Base-by-base conservation (phyloP, 2,329 filamentous ascomycete genomes). In the Alternaria sp. region DNA sequence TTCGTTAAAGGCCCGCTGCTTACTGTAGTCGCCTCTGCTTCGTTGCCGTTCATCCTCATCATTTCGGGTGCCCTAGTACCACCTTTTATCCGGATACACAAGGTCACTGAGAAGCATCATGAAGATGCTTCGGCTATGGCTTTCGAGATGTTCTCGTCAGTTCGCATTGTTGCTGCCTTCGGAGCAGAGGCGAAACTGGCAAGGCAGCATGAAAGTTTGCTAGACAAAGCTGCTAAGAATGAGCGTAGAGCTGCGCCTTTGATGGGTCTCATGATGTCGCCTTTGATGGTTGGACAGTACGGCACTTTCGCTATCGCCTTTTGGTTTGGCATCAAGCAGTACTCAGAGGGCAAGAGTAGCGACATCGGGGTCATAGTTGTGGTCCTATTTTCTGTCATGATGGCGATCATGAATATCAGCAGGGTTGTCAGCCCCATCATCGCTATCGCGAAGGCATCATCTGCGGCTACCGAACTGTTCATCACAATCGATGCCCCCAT, bases 1-100 rank as follows among this genome's bases (percentile, higher is more conserved):
- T 86, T 87, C 62, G 69, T 77, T 16, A 85, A 84, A 59, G 83
- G 81, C 30, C 85, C 84, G 82, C 75, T 82, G 14, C 72, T 87
- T n/a, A 85, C 75, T 0, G 75, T 86, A 0, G 83, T 84, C 3
- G 79, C 82, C 0, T 84, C 81, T 38, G 78, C 82, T 0, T 76
- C 80, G 0, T 68, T 87, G 3, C 70, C 77, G 5, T 76, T 79
- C 55, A 79, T 79, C 39, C 42, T 79, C 22, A 61, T 79, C 14
- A 57, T 72, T 0, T 78, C 78, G 41, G 70, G 72, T 0, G 9
- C 59, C 0, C 57, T 78, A 4, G 39, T 78, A 1, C 75, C 76
- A 3, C 70, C 76, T 5, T 74, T 73, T 52, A 69, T 78, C 43
- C 73, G 65, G 24, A 70, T 75, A 22, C 69, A 78, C 59, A 79